Conservation (phyloP, 805 yeast species). For the Candida tammaniensis region DNA sequence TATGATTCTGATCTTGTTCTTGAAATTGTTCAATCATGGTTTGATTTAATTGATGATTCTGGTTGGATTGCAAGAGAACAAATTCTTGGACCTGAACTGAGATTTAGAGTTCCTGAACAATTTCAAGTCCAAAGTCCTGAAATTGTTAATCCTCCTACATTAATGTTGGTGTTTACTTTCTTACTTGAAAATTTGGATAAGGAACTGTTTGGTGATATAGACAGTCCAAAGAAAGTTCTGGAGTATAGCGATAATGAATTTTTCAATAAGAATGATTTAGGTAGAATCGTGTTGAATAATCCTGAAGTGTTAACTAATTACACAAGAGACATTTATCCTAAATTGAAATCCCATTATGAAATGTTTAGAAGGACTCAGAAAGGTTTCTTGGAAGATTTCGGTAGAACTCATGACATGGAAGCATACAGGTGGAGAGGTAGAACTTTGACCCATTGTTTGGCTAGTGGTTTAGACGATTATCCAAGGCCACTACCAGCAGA, state of each 20-base stretch:
- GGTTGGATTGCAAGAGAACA: constrained; percentile 99
- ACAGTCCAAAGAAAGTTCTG: constrained; percentile 25
- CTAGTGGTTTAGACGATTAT: constrained; percentile 94
- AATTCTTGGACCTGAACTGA: constrained; percentile 86
- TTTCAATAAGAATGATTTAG: constrained; percentile 27
- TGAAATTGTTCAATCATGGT: constrained; percentile 86
- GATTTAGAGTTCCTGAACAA: constrained; percentile 80
- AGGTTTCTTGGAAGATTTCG: constrained; percentile 74
- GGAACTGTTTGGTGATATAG: constrained; percentile 21
- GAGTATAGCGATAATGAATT: constrained; percentile 16
- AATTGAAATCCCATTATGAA: constrained; percentile 70
- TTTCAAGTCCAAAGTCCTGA: constrained; percentile 84
- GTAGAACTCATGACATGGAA: constrained; percentile 50
- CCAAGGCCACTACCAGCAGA: constrained; percentile 84
- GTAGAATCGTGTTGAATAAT: constrained; percentile 52
- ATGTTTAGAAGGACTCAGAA: constrained; percentile 82
- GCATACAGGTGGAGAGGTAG: constrained; percentile 94
- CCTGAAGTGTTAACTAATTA: constrained; percentile 60
- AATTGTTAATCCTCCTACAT: constrained; percentile 93
- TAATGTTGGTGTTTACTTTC: constrained; percentile 69
- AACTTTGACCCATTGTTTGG: constrained; percentile 77
- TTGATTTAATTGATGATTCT: constrained; percentile 74
- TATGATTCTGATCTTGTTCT: constrained; percentile 81
- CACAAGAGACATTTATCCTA: constrained; percentile 70
- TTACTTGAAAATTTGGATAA: constrained; percentile 37